phyloP scores from a whole-genome alignment of 306 rosid species.

The Cucumis melo region DNA sequence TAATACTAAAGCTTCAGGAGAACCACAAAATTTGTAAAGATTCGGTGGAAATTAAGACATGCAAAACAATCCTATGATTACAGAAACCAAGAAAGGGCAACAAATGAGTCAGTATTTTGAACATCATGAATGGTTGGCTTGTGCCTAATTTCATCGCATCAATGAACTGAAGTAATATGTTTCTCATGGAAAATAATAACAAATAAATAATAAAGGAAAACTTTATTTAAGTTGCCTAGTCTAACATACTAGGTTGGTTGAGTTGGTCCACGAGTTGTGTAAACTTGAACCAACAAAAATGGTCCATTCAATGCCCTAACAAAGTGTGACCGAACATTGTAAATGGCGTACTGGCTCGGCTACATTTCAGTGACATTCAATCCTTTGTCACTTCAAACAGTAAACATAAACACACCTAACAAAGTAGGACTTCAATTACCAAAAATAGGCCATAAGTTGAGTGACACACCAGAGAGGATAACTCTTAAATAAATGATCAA shows the following conservation, averaged over 20 bases:
- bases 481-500: background rate
- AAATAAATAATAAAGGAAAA: too few relatives aligned
- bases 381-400: background rate
- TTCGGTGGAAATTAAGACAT: background rate
- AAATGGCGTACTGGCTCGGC: too few relatives aligned
- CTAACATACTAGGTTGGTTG: background rate
- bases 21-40: background rate
- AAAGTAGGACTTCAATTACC: background rate
- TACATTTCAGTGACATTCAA: too few relatives aligned
- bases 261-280: background rate
- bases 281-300: background rate
- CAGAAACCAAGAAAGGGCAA: background rate
- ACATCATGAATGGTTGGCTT: background rate
- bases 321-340: background rate
- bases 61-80: background rate
- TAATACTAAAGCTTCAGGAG: background rate
- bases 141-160: too few relatives aligned
- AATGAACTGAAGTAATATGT: too few relatives aligned
- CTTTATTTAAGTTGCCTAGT: background rate
- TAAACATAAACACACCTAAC: background rate
- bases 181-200: too few relatives aligned
- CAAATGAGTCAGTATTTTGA: background rate
- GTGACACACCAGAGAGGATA: background rate
- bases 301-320: background rate
- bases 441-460: background rate